Evolutionary conservation across 768 basidiomycete species (phyloP).

Genomic region (Russula vinacea): DNA sequence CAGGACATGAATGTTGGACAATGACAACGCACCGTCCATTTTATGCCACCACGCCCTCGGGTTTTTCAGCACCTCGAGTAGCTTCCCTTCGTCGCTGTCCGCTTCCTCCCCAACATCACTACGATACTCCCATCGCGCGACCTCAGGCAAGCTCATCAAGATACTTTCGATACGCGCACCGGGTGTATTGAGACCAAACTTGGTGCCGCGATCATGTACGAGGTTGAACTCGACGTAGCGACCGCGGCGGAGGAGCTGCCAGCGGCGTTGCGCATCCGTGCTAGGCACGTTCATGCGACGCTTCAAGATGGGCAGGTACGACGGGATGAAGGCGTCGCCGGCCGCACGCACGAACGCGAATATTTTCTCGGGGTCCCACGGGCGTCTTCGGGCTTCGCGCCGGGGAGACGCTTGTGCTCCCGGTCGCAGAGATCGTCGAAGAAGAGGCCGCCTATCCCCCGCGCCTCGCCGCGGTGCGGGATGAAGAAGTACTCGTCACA

Average conservation of each 20-base stretch:
- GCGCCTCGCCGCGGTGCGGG: conserved; percentile 77
- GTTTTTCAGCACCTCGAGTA: conserved; percentile 49
- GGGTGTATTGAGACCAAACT: conserved; percentile 60
- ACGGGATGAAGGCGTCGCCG: conserved; percentile 81
- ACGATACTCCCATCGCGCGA: conserved; percentile 68
- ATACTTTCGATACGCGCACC: conserved; percentile 63
- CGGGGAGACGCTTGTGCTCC: conserved; percentile 61
- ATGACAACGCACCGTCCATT: background rate
- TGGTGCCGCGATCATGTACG: conserved; percentile 66
- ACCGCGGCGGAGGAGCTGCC: conserved; percentile 90
- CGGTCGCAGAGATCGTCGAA: conserved; percentile 86
- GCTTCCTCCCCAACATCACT: conserved; percentile 51
- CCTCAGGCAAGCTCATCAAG: conserved; percentile 61
- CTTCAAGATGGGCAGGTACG: conserved; percentile 83
- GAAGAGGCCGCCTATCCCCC: conserved; percentile 94
- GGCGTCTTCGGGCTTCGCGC: conserved; percentile 41
- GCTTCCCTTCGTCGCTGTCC: conserved; percentile 49
- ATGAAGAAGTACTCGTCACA: conserved; percentile 98
- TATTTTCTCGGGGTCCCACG: conserved; percentile 60
- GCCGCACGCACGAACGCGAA: conserved; percentile 71
- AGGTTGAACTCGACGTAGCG: conserved; percentile 91
- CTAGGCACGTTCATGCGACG: conserved; percentile 53
- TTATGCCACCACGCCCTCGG: conserved; percentile 46
- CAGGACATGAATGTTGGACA: background rate
- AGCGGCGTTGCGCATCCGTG: conserved; percentile 70